phyloP scores from a whole-genome alignment of 2,329 filamentous ascomycete species.

The Fusarium clavum region DNA sequence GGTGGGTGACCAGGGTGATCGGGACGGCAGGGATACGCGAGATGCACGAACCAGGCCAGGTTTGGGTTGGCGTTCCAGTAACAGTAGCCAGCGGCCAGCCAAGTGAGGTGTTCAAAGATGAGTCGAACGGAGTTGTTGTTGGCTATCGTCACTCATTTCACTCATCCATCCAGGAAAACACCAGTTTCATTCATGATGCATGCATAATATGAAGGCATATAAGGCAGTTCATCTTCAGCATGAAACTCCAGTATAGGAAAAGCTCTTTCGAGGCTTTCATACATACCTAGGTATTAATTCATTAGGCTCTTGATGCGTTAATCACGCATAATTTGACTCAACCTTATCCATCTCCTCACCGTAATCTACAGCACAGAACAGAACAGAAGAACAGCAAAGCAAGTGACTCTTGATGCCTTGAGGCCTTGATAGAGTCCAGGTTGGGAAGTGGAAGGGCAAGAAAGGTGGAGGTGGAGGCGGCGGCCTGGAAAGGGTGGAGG shows the following conservation, averaged over 20 bases:
- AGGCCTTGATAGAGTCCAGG: constrained; percentile 20
- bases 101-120: constrained; percentile 35
- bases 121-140: constrained; percentile 37
- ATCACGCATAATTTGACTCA: constrained; percentile 15
- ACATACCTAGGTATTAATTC: neutral
- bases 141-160: constrained; percentile 17
- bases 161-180: constrained; percentile 17
- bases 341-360: constrained; percentile 20
- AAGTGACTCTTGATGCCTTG: constrained; percentile 26
- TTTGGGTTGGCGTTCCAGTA: constrained; percentile 31
- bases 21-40: constrained; percentile 46
- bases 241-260: neutral
- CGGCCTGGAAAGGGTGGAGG: constrained; percentile 30
- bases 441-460: constrained; percentile 26
- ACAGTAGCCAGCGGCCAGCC: constrained; percentile 9
- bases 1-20: constrained; percentile 42
- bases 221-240: neutral
- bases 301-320: neutral
- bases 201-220: neutral
- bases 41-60: constrained; percentile 41
- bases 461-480: constrained; percentile 38
- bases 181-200: neutral
- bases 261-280: neutral
- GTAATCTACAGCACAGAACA: constrained; percentile 3
- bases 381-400: constrained; percentile 15